A percentile compares a stretch with the other conserved stretches of the same genome.
Conservation (phyloP, 2,329 filamentous ascomycete species). For the Cyphellophora europaea region DNA sequence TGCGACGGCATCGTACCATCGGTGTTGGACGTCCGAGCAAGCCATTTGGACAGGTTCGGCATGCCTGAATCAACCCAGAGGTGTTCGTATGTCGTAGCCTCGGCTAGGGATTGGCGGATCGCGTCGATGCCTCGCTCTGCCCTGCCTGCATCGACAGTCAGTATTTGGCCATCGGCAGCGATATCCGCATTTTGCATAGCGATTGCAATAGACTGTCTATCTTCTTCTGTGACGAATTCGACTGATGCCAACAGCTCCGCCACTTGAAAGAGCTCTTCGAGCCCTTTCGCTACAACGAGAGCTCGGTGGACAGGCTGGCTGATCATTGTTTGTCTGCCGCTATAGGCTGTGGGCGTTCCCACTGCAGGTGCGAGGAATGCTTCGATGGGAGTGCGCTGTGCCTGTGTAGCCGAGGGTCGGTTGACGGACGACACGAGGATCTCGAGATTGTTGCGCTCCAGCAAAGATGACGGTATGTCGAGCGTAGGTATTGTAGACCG, state of each 20-base stretch:
- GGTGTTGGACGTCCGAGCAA: slow-evolving; percentile 28
- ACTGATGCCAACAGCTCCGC: slow-evolving; percentile 24
- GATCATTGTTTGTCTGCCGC: slow-evolving; percentile 56
- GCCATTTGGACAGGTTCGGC: slow-evolving; percentile 56
- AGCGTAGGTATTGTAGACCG: slow-evolving; percentile 45
- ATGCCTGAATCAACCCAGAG: slow-evolving; percentile 67
- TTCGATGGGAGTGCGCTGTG: slow-evolving; percentile 42
- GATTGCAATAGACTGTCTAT: slow-evolving; percentile 37
- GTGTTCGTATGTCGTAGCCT: slow-evolving; percentile 63
- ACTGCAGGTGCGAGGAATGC: slow-evolving; percentile 66
- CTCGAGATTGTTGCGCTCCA: slow-evolving; percentile 50
- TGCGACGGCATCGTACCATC: slow-evolving; percentile 53
- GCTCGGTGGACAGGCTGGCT: slow-evolving; percentile 78
- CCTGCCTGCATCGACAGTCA: slow-evolving; percentile 53
- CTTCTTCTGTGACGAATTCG: slow-evolving; percentile 27
- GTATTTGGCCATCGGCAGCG: slow-evolving; percentile 20
- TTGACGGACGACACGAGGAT: slow-evolving; percentile 46
- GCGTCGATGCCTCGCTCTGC: slow-evolving; percentile 55
- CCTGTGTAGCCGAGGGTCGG: slow-evolving; percentile 36
- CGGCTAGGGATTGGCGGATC: slow-evolving; percentile 60
- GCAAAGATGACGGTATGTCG: slow-evolving; percentile 43
- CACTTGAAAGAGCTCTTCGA: slow-evolving; percentile 50
- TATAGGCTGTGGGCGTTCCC: slow-evolving; percentile 56
- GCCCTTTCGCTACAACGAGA: slow-evolving; percentile 62
- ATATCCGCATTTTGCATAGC: slow-evolving; percentile 48